Evolutionary conservation across 139 green algal genomes (phyloP).

Genomic region (Chlorella vulgaris): DNA sequence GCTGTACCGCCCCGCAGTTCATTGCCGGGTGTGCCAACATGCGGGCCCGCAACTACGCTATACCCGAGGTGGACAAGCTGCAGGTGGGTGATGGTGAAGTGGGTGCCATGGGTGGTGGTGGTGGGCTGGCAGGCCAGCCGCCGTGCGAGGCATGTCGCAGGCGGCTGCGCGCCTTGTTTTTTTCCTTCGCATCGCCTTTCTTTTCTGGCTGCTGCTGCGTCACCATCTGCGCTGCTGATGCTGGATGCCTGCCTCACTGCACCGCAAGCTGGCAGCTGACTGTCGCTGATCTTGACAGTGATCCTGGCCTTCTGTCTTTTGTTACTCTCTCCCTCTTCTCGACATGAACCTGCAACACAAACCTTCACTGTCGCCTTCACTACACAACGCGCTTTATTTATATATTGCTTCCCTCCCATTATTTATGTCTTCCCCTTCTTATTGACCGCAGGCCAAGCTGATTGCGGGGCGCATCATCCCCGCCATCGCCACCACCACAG

Average conservation of each 20-base stretch:
- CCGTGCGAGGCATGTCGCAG: no score
- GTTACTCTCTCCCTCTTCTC: no score
- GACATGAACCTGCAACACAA: no score
- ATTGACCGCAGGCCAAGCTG: conserved; percentile 91
- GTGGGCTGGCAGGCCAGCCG: no score
- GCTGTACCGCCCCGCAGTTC: conserved; percentile 32
- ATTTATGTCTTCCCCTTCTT: neutral
- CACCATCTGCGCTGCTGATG: no score
- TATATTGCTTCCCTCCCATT: neutral
- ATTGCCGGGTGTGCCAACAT: conserved; percentile 97
- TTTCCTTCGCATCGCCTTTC: no score
- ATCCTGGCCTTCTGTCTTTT: no score
- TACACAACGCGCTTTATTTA: neutral
- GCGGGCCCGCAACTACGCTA: conserved; percentile 95
- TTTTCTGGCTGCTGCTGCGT: no score
- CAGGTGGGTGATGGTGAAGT: conserved; percentile 2
- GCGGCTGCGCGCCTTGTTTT: no score
- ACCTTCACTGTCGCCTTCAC: neutral
- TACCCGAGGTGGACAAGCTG: conserved; percentile 59
- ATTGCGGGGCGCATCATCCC: conserved; percentile 98
- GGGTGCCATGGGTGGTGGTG: neutral
- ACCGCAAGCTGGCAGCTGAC: no score
- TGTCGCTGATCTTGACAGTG: no score
- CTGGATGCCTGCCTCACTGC: no score
- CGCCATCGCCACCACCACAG: conserved; percentile 97